These are phyloP conservation scores for Lecanicillium sp. DNA, from an alignment of 2,329 filamentous ascomycete genomes.

Conservation along the genomic window DNA sequence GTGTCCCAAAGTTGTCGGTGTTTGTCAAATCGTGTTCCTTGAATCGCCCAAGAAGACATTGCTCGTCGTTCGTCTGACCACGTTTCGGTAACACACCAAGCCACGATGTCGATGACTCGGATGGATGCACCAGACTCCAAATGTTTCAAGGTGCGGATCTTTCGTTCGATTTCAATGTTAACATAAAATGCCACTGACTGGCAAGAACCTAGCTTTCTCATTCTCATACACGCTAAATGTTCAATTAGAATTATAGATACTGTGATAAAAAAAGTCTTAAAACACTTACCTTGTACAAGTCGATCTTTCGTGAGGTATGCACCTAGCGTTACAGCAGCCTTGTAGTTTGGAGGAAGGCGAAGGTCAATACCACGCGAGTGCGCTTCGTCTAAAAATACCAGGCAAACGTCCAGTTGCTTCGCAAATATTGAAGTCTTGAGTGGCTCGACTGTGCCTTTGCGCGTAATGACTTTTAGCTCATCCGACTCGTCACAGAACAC, in stretches of 20 bases:
- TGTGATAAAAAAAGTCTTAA: background rate
- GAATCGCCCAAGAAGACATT: conserved; percentile 52
- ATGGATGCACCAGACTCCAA: conserved; percentile 21
- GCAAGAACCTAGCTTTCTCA: conserved; percentile 59
- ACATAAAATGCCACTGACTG: conserved; percentile 58
- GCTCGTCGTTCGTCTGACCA: conserved; percentile 38
- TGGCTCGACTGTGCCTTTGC: conserved; percentile 33
- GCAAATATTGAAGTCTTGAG: conserved; percentile 53
- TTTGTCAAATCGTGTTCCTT: conserved; percentile 43
- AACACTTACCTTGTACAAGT: conserved; percentile 53
- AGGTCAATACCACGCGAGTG: conserved; percentile 67
- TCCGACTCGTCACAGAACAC: conserved; percentile 54
- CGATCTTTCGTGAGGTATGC: conserved; percentile 59
- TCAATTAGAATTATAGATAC: conserved; percentile 9
- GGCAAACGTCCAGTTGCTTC: conserved; percentile 47
- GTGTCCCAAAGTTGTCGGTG: conserved; percentile 30
- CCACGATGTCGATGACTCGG: conserved; percentile 43
- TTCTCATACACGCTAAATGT: conserved; percentile 56
- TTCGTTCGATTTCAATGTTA: conserved; percentile 48
- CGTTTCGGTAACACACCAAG: conserved; percentile 52
- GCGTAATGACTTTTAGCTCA: conserved; percentile 45
- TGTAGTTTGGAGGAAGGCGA: conserved; percentile 47
- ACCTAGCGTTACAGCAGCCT: conserved; percentile 62
- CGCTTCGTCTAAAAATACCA: conserved; percentile 62
- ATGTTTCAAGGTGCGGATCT: conserved; percentile 31